Base-by-base conservation (phyloP, 179 eudicot genomes). In the Spergularia azorica region DNA sequence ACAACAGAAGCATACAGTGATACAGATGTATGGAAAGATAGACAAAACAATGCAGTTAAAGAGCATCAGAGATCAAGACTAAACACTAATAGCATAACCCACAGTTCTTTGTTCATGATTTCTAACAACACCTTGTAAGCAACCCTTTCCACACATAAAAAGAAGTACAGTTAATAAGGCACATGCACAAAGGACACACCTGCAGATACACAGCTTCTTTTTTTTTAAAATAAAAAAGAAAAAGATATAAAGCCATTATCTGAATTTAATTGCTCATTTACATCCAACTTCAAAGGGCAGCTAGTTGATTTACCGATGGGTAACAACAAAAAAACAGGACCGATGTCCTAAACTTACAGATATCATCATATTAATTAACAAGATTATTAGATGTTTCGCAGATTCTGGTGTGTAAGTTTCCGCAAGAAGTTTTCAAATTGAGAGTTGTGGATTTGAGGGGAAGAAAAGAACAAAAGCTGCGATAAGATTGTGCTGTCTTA, bases 11-110 rank as follows among this genome's bases (percentile, higher is more conserved):
- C 16, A 21, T 18, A 20, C 41, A 58, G 26, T 16, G 9, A 18
- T 55, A 56, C 32, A 5, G 16, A 69, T 39, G 17, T 38, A 63
- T n/a, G 55, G 63, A 50, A 13, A 52, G 39, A 61, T 4, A 18
- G 13, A 51, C 48, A 58, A 55, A 13, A 12, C 36, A 74, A 7
- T 7, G 52, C 10, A 48, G 15, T 36, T 18, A 14, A 21, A 60
- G 61, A 69, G 17, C 39, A 36, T 26, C 32, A 26, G 32, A 26
- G 32, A 60, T 43, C 10, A 13, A 60, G 9, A 17, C 56, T 11
- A 41, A 72, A 58, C 52, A 59, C 55, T 55, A 58, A 26, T 15
- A 63, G 43, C 43, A 32, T 63, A 63, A 32, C 67, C 67, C 46
- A 63, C 0, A 32, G 2, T 63, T 36, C 67, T 2, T 48, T 14